phyloP scores from a whole-genome alignment of 2,329 filamentous ascomycete genomes.

The Didymella segeticola region DNA sequence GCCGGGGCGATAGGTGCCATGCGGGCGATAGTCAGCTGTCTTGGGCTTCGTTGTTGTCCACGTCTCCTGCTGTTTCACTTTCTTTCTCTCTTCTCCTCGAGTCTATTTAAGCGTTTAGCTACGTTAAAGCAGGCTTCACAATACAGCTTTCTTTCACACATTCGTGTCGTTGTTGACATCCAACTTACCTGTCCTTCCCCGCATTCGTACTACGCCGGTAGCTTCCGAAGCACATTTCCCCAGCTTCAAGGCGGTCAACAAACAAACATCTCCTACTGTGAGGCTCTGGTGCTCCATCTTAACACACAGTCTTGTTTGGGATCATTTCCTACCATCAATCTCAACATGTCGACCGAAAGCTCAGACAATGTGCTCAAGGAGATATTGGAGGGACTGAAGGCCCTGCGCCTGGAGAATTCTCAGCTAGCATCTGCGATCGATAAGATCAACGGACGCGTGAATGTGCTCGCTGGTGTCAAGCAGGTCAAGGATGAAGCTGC shows the following conservation, averaged over 20 bases:
- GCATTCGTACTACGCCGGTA: constrained; percentile 16
- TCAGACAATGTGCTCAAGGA: constrained; percentile 57
- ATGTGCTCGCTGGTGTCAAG: constrained; percentile 66
- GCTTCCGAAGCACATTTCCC: constrained; percentile 16
- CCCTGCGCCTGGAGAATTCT: constrained; percentile 63
- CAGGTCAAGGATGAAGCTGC: constrained; percentile 60
- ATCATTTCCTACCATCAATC: background rate
- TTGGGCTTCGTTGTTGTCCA: constrained; percentile 18
- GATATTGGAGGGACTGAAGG: constrained; percentile 62
- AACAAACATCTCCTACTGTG: constrained; percentile 5
- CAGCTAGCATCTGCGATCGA: constrained; percentile 64
- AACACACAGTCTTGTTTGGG: constrained; percentile 9
- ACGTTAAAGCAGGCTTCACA: constrained; percentile 12
- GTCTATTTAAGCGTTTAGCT: constrained; percentile 16
- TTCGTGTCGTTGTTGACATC: background rate
- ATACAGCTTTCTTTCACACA: background rate
- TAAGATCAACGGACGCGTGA: constrained; percentile 67
- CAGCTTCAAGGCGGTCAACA: constrained; percentile 3
- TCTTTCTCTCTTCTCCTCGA: constrained; percentile 15
- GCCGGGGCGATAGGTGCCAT: constrained; percentile 19
- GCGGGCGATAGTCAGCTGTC: constrained; percentile 24
- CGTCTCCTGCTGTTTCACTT: constrained; percentile 8
- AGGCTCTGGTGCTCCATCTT: background rate
- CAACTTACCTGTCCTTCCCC: constrained; percentile 8
- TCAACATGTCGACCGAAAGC: constrained; percentile 40